Evolutionary conservation across 2,329 filamentous ascomycete species (phyloP).

Genomic region (Macrophomina tecta): DNA sequence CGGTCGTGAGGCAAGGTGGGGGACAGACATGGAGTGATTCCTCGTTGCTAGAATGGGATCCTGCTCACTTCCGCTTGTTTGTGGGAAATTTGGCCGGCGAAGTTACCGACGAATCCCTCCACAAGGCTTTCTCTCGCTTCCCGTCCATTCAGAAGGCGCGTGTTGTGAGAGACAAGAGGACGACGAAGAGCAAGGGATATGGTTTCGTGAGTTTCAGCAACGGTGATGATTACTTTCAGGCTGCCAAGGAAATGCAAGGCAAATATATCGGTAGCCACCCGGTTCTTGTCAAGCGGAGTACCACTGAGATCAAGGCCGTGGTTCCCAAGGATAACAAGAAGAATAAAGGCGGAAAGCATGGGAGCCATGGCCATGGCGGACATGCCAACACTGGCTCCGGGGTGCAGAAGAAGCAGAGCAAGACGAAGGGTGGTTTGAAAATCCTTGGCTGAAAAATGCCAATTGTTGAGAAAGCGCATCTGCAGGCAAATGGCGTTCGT

Average conservation of each 20-base stretch:
- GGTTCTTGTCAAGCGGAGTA: conserved; percentile 83
- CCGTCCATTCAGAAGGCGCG: conserved; percentile 88
- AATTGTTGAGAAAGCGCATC: neutral
- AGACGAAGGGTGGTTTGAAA: conserved; percentile 44
- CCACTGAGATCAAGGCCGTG: conserved; percentile 85
- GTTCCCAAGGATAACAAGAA: conserved; percentile 56
- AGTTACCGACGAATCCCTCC: conserved; percentile 92
- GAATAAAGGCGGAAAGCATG: conserved; percentile 55
- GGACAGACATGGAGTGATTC: conserved; percentile 93
- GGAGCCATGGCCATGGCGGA: conserved; percentile 34
- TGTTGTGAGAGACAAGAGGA: conserved; percentile 93
- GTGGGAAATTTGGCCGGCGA: conserved; percentile 97
- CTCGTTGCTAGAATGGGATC: conserved; percentile 92
- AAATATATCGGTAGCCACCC: conserved; percentile 99
- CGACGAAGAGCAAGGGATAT: conserved; percentile 93
- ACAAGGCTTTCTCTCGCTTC: conserved; percentile 93
- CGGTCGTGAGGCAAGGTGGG: conserved; percentile 85
- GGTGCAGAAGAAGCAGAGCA: conserved; percentile 49
- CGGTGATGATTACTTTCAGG: conserved; percentile 94
- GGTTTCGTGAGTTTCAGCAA: conserved; percentile 96
- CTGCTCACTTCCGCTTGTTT: conserved; percentile 90
- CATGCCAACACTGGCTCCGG: conserved; percentile 46
- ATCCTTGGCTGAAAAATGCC: conserved; percentile 40
- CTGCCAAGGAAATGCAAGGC: conserved; percentile 96
- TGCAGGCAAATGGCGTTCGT: neutral